Base-by-base conservation (phyloP, 805 yeast genomes). In the Starmerella vitae region DNA sequence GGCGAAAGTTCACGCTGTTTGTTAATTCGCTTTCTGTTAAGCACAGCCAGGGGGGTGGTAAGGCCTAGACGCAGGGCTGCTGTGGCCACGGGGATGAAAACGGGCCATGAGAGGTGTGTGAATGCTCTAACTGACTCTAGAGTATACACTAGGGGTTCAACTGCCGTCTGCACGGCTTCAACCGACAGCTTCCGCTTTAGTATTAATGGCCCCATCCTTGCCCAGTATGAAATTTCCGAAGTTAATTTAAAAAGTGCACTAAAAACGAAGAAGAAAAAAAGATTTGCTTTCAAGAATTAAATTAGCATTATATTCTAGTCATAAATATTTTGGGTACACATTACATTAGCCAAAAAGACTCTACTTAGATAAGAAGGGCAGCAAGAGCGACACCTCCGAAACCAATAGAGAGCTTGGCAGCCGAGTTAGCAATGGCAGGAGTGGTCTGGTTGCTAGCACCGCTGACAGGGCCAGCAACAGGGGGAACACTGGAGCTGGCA, bases 21-120 rank as follows among this genome's bases (percentile, higher is more conserved):
- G 41, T 72, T 77, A 8, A 78, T 59, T 29, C 93, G 60, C 38
- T 64, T 65, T 39, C 97, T 63, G 54, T 84, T 93, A 45, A 70
- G 48, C 2, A 85, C 64, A 0, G 93, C 83, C 17, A 86, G 59
- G 4, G 96, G 96, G 6, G 84, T 54, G 0, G 95, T 86, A 56
- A 80, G 64, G 2, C 65, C 46, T 0, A 79, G 54, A 47, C 96
- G 67, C 17, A 86, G 56, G 0, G 73, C 61, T 19, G 85, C 55
- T 0, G 95, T 82, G 0, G 80, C 61, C 4, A 74, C 25, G 0
- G 96, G 96, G 8, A 86, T 78, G 28, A 84, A 60, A 0, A 72
- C 71, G 66, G 82, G 74, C 95, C 96, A 86, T 3, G 93, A 84
- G 2, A 86, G 50, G 0, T 80, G 79, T 5, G 59, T 42, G 8